Evolutionary conservation across 768 basidiomycete genomes (phyloP).

Genomic region (Russula brevipes): DNA sequence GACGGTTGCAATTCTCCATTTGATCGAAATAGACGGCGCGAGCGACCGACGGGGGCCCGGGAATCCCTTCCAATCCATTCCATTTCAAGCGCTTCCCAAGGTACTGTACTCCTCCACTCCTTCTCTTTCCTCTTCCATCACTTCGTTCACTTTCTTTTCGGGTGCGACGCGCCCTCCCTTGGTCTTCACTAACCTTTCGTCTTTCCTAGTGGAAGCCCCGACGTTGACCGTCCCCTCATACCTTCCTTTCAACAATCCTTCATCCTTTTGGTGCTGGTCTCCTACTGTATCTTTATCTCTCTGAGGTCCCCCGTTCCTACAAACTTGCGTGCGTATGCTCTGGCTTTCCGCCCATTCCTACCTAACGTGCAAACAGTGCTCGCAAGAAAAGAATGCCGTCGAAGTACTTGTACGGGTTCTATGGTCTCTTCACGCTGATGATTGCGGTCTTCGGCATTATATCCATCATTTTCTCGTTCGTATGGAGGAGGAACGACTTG

Average conservation of each 20-base stretch:
- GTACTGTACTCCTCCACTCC: slow-evolving; percentile 16
- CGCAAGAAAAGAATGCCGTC: slow-evolving; percentile 55
- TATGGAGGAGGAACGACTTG: slow-evolving; percentile 65
- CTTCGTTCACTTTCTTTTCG: slow-evolving; percentile 29
- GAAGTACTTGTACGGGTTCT: slow-evolving; percentile 60
- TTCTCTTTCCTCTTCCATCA: slow-evolving; percentile 27
- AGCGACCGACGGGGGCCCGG: background rate
- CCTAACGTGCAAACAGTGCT: background rate
- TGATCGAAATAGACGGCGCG: background rate
- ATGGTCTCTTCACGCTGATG: slow-evolving; percentile 64
- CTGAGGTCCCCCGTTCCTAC: background rate
- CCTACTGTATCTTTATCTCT: slow-evolving; percentile 1
- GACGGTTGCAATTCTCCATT: slow-evolving; percentile 4
- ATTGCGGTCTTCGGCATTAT: slow-evolving; percentile 68
- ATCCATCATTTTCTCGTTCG: slow-evolving; percentile 59
- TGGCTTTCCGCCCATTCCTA: background rate
- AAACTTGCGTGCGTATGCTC: background rate
- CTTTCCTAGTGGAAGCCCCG: slow-evolving; percentile 26
- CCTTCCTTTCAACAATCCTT: slow-evolving; percentile 5
- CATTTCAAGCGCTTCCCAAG: background rate
- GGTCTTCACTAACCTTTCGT: slow-evolving; percentile 32
- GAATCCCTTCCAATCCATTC: background rate
- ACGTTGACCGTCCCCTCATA: slow-evolving; percentile 20
- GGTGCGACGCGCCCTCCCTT: slow-evolving; percentile 17
- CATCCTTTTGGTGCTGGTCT: slow-evolving; percentile 10